Percentiles rank a stretch among this genome's conserved stretches.
Evolutionary conservation across 2,329 filamentous ascomycete species (phyloP).

Genomic region (Aaosphaeria arxii): DNA sequence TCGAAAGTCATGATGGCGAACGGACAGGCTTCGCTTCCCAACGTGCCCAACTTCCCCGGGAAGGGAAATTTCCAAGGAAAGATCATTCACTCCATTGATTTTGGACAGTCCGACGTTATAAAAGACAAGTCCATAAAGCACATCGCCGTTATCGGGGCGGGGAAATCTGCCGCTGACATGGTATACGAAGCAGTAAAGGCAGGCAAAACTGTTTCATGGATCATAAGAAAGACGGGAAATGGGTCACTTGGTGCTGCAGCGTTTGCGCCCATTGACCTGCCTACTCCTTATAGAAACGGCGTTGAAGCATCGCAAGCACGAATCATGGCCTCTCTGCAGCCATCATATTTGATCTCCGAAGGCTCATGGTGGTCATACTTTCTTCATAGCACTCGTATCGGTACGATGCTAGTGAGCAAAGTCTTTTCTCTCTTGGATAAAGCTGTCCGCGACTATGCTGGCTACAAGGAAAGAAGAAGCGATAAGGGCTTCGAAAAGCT

Average conservation of each 20-base stretch:
- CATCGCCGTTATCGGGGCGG: conserved; percentile 33
- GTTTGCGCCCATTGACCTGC: neutral
- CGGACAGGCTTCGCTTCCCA: conserved; percentile 18
- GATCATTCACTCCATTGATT: conserved; percentile 33
- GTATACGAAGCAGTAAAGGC: conserved; percentile 34
- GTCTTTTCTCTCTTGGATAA: conserved; percentile 5
- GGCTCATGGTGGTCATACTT: conserved; percentile 10
- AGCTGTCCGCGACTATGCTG: conserved; percentile 2
- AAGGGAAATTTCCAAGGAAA: conserved; percentile 21
- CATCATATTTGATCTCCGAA: conserved; percentile 2
- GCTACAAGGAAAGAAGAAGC: conserved; percentile 14
- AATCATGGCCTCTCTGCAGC: conserved; percentile 9
- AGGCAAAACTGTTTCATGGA: conserved; percentile 33
- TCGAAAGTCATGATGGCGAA: conserved; percentile 19
- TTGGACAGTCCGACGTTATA: conserved; percentile 27
- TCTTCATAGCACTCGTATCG: conserved; percentile 8
- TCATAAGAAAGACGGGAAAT: conserved; percentile 19
- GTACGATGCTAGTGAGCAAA: conserved; percentile 5
- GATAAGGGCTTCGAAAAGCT: conserved; percentile 13
- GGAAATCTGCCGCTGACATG: conserved; percentile 40
- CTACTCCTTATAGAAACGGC: neutral
- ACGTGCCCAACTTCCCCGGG: conserved; percentile 23
- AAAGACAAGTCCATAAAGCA: conserved; percentile 11
- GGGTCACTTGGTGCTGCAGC: neutral
- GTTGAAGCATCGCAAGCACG: conserved; percentile 5